Percentiles rank a stretch among this genome's conserved stretches.
phyloP scores from a whole-genome alignment of 306 rosid genomes.

The Cyclanthera cordifolia region DNA sequence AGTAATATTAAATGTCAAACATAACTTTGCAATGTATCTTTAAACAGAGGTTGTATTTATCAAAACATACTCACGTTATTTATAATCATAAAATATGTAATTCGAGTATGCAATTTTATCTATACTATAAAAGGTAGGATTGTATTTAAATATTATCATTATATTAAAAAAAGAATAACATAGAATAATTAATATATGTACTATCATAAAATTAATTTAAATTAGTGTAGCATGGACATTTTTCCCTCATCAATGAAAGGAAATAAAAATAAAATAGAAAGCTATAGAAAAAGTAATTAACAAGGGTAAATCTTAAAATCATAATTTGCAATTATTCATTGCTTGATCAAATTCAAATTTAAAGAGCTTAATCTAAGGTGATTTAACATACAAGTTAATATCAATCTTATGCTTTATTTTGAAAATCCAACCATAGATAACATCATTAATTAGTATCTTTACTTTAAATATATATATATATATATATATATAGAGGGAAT shows the following conservation, averaged over 20 bases:
- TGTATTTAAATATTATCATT: too few species aligned
- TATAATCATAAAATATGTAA: too few species aligned
- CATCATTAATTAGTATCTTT: constrained; percentile 4
- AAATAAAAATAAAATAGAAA: background rate
- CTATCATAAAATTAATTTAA: background rate
- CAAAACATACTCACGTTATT: too few species aligned
- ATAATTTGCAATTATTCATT: background rate
- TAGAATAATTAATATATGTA: background rate
- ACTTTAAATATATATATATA: background rate
- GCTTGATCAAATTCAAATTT: background rate
- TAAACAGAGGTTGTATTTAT: too few species aligned
- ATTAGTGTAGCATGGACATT: too few species aligned
- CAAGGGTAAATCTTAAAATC: background rate
- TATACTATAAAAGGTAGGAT: too few species aligned
- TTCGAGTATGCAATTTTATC: too few species aligned
- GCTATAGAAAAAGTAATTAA: too few species aligned
- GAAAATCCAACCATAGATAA: background rate
- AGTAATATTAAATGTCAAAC: too few species aligned
- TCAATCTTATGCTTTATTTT: constrained; percentile 1
- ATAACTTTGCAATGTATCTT: too few species aligned
- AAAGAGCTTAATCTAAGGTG: background rate
- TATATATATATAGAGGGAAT: too few species aligned
- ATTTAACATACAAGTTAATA: background rate
- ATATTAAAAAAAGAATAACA: too few species aligned
- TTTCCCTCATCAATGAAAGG: background rate